These are phyloP conservation scores for Clonostachys chloroleuca DNA, from an alignment of 2,329 filamentous ascomycete genomes.

Conservation along the genomic window DNA sequence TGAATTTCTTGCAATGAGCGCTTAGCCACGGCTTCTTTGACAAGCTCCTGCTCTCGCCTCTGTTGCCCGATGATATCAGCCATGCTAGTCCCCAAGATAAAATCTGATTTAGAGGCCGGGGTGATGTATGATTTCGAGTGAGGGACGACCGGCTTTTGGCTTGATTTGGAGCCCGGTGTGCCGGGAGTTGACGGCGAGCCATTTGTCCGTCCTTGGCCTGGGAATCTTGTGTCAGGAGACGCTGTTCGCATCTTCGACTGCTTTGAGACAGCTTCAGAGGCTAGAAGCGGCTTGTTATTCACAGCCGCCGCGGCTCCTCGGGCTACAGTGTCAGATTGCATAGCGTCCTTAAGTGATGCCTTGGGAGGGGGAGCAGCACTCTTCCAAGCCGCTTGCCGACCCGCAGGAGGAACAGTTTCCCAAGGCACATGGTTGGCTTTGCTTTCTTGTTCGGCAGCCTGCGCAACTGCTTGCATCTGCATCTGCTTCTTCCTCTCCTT, in stretches of 20 bases:
- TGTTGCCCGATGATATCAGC: slow-evolving; percentile 87
- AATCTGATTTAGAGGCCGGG: slow-evolving; percentile 45
- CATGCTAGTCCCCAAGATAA: slow-evolving; percentile 68
- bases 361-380: slow-evolving; percentile 32
- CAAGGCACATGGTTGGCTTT: slow-evolving; percentile 31
- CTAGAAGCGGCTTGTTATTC: slow-evolving; percentile 34
- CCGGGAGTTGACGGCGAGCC: slow-evolving; percentile 20
- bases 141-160: slow-evolving; percentile 41
- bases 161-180: slow-evolving; percentile 17
- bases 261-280: slow-evolving; percentile 32
- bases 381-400: slow-evolving; percentile 57
- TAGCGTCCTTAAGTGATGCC: slow-evolving; percentile 43
- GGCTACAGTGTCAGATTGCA: slow-evolving; percentile 22
- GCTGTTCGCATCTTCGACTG: slow-evolving; percentile 42
- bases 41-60: slow-evolving; percentile 74
- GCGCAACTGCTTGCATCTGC: slow-evolving; percentile 54
- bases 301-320: slow-evolving; percentile 15
- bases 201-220: slow-evolving; percentile 46
- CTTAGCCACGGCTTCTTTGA: slow-evolving; percentile 82
- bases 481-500: slow-evolving; percentile 86
- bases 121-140: slow-evolving; percentile 59
- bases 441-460: slow-evolving; percentile 29
- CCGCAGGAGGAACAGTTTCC: slow-evolving; percentile 32
- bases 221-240: slow-evolving; percentile 59
- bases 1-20: slow-evolving; percentile 92